A percentile compares a stretch with the other conserved stretches of the same genome.
These are phyloP conservation scores for Buddleja alternifolia DNA, from an alignment of 257 asterid genomes.

Conservation along the genomic window DNA sequence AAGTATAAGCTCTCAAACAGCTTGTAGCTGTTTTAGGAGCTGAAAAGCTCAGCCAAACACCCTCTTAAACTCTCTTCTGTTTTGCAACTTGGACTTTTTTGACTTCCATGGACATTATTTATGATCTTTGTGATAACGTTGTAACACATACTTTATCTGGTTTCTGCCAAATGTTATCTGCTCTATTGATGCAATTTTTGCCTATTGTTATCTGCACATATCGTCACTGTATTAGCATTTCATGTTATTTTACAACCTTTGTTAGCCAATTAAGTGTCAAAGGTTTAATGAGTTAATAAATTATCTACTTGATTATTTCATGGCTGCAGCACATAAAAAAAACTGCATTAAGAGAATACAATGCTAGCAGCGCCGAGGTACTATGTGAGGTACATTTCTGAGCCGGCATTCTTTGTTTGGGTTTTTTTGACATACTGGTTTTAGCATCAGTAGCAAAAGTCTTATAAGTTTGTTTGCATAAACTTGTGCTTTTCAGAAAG, in stretches of 20 bases:
- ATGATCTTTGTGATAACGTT: not conserved
- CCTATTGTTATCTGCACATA: not conserved
- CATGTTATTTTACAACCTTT: too few species aligned
- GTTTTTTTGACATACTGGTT: not conserved
- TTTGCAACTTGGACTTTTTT: not conserved
- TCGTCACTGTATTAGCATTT: not conserved
- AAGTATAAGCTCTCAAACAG: too few species aligned
- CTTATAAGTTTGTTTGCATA: too few species aligned
- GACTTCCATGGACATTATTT: not conserved
- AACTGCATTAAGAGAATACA: constrained; percentile 76
- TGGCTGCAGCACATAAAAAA: constrained; percentile 76
- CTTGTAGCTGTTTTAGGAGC: too few species aligned
- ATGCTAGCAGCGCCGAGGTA: constrained; percentile 86
- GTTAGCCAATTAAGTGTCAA: not conserved
- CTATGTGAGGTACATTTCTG: constrained; percentile 72
- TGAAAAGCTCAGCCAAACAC: too few species aligned
- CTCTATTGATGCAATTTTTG: not conserved
- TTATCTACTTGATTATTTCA: constrained; percentile 11
- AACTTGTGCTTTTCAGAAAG: too few species aligned
- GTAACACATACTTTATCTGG: not conserved
- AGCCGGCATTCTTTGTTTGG: not conserved
- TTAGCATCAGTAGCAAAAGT: not conserved
- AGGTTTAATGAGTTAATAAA: not conserved
- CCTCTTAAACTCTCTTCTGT: not conserved
- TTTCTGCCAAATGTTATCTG: not conserved